These are phyloP conservation scores for Lactifluus volemus DNA, from an alignment of 768 basidiomycete genomes.

Conservation along the genomic window DNA sequence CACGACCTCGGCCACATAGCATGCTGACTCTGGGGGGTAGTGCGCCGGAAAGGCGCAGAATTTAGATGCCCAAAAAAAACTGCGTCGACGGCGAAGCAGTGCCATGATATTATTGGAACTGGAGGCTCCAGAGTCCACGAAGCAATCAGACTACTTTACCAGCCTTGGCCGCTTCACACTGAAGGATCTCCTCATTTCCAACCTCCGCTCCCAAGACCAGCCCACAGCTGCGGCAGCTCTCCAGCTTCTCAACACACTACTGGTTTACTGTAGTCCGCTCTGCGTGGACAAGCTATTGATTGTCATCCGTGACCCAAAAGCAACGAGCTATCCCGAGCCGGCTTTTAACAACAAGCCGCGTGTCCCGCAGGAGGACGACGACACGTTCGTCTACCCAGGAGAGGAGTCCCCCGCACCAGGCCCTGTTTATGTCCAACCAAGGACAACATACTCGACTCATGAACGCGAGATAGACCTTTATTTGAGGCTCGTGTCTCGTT, in stretches of 20 bases:
- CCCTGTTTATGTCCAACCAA: constrained; percentile 45
- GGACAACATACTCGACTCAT: constrained; percentile 69
- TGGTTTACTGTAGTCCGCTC: constrained; percentile 57
- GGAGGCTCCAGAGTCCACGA: constrained; percentile 65
- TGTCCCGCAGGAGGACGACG: constrained; percentile 28
- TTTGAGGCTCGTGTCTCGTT: constrained; percentile 64
- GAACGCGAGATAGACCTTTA: constrained; percentile 81
- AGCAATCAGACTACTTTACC: constrained; percentile 74
- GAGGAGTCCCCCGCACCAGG: constrained; percentile 9
- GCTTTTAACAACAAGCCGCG: constrained; percentile 18
- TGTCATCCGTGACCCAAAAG: constrained; percentile 57
- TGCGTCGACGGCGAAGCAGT: constrained; percentile 67
- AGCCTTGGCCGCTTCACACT: constrained; percentile 85
- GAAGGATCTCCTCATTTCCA: constrained; percentile 79
- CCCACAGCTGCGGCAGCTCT: constrained; percentile 67
- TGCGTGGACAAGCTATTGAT: constrained; percentile 61
- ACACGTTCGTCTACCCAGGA: constrained; percentile 43
- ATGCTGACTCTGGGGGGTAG: constrained; percentile 35
- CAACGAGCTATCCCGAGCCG: constrained; percentile 68
- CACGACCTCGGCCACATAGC: constrained; percentile 33
- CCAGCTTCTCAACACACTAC: constrained; percentile 70
- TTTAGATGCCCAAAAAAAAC: constrained; percentile 37
- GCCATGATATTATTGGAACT: constrained; percentile 88
- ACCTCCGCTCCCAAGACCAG: constrained; percentile 59
- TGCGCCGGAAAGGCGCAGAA: constrained; percentile 28